phyloP scores from a whole-genome alignment of 768 basidiomycete genomes.

The Hemileccinum impolitum region DNA sequence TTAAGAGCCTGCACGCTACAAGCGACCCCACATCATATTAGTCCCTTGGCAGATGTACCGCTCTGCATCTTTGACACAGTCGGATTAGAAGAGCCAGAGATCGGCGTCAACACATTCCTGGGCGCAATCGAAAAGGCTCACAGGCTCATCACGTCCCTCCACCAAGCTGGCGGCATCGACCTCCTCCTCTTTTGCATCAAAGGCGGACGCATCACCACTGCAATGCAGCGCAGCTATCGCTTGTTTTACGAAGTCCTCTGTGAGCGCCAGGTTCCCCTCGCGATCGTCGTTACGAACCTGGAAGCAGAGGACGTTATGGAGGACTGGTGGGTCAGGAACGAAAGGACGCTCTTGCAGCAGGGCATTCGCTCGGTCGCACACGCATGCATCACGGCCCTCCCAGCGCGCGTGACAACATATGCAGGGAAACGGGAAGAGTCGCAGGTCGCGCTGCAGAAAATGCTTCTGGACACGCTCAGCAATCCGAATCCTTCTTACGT shows the following conservation, averaged over 20 bases:
- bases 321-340: conserved; percentile 13
- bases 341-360: background rate
- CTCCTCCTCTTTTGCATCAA: conserved; percentile 16
- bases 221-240: conserved; percentile 10
- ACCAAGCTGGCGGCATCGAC: conserved; percentile 7
- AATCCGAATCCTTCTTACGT: background rate
- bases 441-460: background rate
- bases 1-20: background rate
- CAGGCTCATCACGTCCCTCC: conserved; percentile 1
- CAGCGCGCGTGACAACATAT: background rate
- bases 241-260: conserved; percentile 15
- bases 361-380: conserved; percentile 4
- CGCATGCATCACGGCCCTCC: conserved; percentile 9
- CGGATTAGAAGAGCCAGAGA: conserved; percentile 11
- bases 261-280: conserved; percentile 5
- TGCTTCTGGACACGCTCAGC: background rate
- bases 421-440: conserved; percentile 4
- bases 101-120: background rate
- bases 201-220: conserved; percentile 1
- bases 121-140: conserved; percentile 12
- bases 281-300: conserved; percentile 12
- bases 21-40: background rate
- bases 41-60: background rate
- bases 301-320: conserved; percentile 8
- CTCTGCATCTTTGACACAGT: conserved; percentile 2